Evolutionary conservation across 257 asterid genomes (phyloP), one percentile per base, ranked within the genome.

Genomic region (Craterostigma plantagineum): DNA sequence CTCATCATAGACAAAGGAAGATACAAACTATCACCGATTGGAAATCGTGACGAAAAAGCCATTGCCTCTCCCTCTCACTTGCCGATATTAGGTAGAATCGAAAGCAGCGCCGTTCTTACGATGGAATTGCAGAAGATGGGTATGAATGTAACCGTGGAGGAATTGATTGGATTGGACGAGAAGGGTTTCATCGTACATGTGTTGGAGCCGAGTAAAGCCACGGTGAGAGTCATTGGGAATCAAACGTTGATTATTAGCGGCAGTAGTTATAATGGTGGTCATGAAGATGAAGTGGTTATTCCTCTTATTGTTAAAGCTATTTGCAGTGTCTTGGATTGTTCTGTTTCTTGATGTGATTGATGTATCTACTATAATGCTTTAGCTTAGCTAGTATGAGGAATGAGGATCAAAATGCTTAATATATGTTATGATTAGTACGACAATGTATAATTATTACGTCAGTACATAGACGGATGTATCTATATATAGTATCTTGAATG

Each of bases 1-100:
- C 71, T 85, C 11, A 34, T 54, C 45, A 38, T 65, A 0, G 80
- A 72, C 59, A 65, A 56, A 18, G 94, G 91, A 27, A 79, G 71
- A 47, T 51, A 63, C 43, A 55, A 52, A 38, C 37, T 78, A 48
- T 52, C 55, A 35, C 27, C n/a, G n/a, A n/a, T 43, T 1, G 67
- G 67, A 50, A 60, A 64, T 1, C 64, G 63, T 1, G 52, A 63
- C 11, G 64, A 42, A 58, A 49, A 11, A 7, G 50, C 72, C 45
- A 4, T 11, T 4, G 42, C 83, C 14, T 62, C 23, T 41, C 40
- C 50, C 10, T 65, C 69, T 66, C 69, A 65, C 30, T 13, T 57
- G 54, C 37, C 63, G 48, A 65, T 56, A 48, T 50, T 62, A 52
- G 93, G 93, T n/a, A 57, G 65, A 50, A 50, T 68, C 9, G 53